Conservation (phyloP, 805 yeast genomes). For the Cyberlindnera samutprakarnensis region DNA sequence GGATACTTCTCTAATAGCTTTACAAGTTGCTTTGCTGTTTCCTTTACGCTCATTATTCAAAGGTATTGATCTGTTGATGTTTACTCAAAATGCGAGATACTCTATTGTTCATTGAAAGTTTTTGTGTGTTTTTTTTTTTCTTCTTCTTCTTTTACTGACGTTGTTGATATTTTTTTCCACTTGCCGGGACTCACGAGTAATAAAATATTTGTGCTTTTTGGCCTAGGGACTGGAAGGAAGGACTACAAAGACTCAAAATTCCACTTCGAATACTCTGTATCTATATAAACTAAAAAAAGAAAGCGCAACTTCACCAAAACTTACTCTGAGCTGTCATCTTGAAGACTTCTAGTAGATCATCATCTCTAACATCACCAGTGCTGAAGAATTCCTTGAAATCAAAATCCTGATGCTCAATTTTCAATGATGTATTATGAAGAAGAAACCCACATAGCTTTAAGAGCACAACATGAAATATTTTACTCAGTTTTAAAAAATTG, state of each 20-base stretch:
- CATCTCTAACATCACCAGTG: constrained; percentile 6
- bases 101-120: too few relatives aligned
- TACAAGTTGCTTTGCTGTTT: constrained; percentile 50
- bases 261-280: too few relatives aligned
- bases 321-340: constrained; percentile 7
- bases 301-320: neutral
- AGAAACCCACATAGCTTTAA: constrained; percentile 9
- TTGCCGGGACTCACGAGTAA: too few relatives aligned
- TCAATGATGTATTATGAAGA: constrained; percentile 4
- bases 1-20: constrained; percentile 56
- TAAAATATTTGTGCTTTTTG: too few relatives aligned
- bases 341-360: constrained; percentile 10
- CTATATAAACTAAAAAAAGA: too few relatives aligned
- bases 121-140: too few relatives aligned
- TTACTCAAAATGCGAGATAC: too few relatives aligned
- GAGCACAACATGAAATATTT: constrained; percentile 11
- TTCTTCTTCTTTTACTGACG: too few relatives aligned
- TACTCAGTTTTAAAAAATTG: constrained; percentile 12
- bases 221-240: too few relatives aligned
- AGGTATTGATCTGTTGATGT: too few relatives aligned
- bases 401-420: constrained; percentile 2
- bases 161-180: too few relatives aligned
- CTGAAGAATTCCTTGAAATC: constrained; percentile 9
- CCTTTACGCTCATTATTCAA: constrained; percentile 33
- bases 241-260: too few relatives aligned